Percentiles rank a stretch among this genome's conserved stretches.
phyloP scores from a whole-genome alignment of 352 stramenopile genomes.

The Phytophthora podocarpi region DNA sequence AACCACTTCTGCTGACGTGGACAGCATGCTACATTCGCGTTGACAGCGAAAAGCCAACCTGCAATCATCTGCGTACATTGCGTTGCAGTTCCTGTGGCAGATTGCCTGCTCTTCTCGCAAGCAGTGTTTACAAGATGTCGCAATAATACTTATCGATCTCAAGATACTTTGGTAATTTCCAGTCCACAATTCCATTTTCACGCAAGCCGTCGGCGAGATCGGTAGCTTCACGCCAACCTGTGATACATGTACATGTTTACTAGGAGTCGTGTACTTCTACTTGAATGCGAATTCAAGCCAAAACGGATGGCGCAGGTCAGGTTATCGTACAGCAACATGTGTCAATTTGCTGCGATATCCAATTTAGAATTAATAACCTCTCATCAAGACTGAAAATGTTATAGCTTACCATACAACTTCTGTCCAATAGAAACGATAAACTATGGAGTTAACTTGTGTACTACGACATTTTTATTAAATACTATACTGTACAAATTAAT shows the following conservation, averaged over 20 bases:
- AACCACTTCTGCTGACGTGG: constrained; percentile 1
- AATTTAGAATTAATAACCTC: not conserved
- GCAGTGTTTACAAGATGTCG: not conserved
- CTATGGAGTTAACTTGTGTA: too few relatives aligned
- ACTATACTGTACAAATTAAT: too few relatives aligned
- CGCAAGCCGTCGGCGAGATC: constrained; percentile 2
- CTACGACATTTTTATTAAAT: too few relatives aligned
- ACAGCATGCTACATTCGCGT: constrained; percentile 47
- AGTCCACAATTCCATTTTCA: constrained; percentile 5
- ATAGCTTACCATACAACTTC: too few relatives aligned
- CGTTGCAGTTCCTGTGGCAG: not conserved
- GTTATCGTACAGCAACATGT: not conserved
- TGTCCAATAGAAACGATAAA: too few relatives aligned
- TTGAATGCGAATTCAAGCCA: constrained; percentile 28
- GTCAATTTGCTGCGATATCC: not conserved
- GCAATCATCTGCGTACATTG: not conserved
- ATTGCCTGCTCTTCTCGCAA: constrained; percentile 1
- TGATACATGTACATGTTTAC: not conserved
- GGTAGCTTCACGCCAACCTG: not conserved
- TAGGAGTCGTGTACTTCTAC: constrained; percentile 3
- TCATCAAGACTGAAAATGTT: not conserved
- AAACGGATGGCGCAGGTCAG: constrained; percentile 27
- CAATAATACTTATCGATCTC: constrained; percentile 1
- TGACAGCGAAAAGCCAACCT: not conserved
- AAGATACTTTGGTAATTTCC: not conserved